A percentile compares a stretch with the other conserved stretches of the same genome.
These are phyloP conservation scores for Mycena galericulata DNA, from an alignment of 768 basidiomycete species.

Conservation along the genomic window DNA sequence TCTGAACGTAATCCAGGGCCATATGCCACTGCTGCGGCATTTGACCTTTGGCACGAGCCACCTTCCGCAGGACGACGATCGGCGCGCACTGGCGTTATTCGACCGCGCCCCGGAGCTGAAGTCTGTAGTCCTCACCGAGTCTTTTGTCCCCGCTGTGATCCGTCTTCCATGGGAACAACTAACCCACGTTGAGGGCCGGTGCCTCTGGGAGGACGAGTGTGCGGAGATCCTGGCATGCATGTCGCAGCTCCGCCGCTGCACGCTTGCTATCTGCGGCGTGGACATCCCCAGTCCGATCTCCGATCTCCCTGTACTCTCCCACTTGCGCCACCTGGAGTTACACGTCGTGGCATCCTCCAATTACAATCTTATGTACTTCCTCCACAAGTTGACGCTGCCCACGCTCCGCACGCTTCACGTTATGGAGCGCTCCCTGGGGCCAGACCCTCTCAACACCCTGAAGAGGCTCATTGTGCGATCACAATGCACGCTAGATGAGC, in stretches of 20 bases:
- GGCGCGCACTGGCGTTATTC: not conserved
- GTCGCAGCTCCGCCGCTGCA: not conserved
- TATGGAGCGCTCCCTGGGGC: too few relatives aligned
- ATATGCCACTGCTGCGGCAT: not conserved
- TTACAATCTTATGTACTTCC: not conserved
- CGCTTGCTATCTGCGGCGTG: too few relatives aligned
- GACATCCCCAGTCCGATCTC: not conserved
- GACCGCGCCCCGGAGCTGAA: not conserved
- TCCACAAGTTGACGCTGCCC: not conserved
- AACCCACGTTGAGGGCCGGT: not conserved
- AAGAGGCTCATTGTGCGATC: too few relatives aligned
- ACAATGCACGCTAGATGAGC: too few relatives aligned
- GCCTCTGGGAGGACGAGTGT: constrained; percentile 5
- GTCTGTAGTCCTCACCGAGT: not conserved
- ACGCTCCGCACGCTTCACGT: too few relatives aligned
- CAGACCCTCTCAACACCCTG: too few relatives aligned
- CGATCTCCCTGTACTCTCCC: not conserved
- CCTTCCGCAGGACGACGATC: too few relatives aligned
- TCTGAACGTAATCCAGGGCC: not conserved
- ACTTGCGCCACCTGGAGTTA: not conserved
- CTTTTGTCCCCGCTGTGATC: too few relatives aligned
- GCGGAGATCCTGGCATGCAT: not conserved
- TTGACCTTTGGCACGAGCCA: not conserved
- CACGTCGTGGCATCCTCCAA: not conserved
- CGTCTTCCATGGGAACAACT: not conserved